Base-by-base conservation (phyloP, 2,329 filamentous ascomycete genomes). In the Sordariomycetes sp. region DNA sequence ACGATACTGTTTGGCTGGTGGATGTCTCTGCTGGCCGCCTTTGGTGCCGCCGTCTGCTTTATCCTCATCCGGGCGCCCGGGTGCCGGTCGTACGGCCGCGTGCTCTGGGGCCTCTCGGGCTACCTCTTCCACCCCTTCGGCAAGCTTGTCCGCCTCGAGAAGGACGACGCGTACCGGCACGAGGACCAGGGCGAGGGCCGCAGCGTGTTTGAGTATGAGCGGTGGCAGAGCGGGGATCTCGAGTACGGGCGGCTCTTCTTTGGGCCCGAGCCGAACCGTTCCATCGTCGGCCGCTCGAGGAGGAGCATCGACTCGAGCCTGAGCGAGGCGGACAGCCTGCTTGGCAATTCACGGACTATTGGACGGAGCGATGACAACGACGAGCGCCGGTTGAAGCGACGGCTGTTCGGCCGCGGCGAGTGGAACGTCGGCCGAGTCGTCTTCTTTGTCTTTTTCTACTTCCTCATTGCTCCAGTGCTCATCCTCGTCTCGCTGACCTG, bases 121-220 rank as follows among this genome's bases (percentile, higher is more conserved):
- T 99, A 99, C 68, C 73, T 99, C 1, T 86, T 97, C 67, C 99
- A 97, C 69, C 94, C 94, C 0, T 99, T 99, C 70, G 94, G 94
- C 63, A 95, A 96, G 67, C 97, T 95, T 70, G 90, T 99, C 61
- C 88, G 91, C 53, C 80, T 99, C 43, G 87, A 96, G 68, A 89
- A 93, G 70, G 94, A 99, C 65, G 94, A 97, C 68, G 88, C 89
- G 51, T 99, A 99, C 68, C 79, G 90, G 54, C 89, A 97, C 61
- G 94, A 99, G 73, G 94, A 99, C 66, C 85, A 94, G 67, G 92
- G 93, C 48, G 94, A 99, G 72, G 94, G 94, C 22, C 85, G 94
- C 67, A 97, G 92, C 74, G 97, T 99, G 67, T 95, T 90, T 66
- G 94, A 99, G 74, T 99, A 99, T 69, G 94, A 99, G 71, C 91